These are phyloP conservation scores for Lepiota venenata DNA, from an alignment of 768 basidiomycete genomes.

Conservation along the genomic window DNA sequence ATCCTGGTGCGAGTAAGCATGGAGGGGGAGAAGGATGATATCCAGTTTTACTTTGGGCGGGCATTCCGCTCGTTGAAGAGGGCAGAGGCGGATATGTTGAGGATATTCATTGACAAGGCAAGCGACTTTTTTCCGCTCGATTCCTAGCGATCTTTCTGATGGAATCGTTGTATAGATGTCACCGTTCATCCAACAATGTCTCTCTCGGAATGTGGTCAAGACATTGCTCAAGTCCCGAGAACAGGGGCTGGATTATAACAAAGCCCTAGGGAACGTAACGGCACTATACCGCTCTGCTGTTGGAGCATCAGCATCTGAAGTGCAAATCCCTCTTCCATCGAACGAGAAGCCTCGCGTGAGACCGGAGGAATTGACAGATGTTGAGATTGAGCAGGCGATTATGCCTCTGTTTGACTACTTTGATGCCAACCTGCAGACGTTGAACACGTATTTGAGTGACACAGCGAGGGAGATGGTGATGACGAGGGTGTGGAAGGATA, in stretches of 20 bases:
- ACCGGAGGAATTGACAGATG: conserved; percentile 82
- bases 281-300: conserved; percentile 81
- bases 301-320: conserved; percentile 61
- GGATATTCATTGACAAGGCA: conserved; percentile 97
- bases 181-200: conserved; percentile 84
- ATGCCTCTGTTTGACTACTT: conserved; percentile 93
- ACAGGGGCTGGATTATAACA: conserved; percentile 78
- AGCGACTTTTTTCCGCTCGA: conserved; percentile 14
- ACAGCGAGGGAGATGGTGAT: conserved; percentile 90
- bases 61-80: conserved; percentile 92
- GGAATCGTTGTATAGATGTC: conserved; percentile 63
- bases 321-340: conserved; percentile 72
- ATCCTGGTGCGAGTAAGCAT: conserved; percentile 89
- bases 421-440: conserved; percentile 85
- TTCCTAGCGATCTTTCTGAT: not conserved
- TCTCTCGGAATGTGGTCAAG: conserved; percentile 76
- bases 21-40: conserved; percentile 99
- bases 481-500: conserved; percentile 94
- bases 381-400: conserved; percentile 93
- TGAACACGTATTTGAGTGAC: conserved; percentile 85
- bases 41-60: conserved; percentile 95
- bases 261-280: conserved; percentile 78
- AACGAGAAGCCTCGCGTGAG: conserved; percentile 75
- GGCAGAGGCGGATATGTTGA: conserved; percentile 92
- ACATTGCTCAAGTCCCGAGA: conserved; percentile 65